Conservation (phyloP, 306 rosid species). For the Corylus avellana region DNA sequence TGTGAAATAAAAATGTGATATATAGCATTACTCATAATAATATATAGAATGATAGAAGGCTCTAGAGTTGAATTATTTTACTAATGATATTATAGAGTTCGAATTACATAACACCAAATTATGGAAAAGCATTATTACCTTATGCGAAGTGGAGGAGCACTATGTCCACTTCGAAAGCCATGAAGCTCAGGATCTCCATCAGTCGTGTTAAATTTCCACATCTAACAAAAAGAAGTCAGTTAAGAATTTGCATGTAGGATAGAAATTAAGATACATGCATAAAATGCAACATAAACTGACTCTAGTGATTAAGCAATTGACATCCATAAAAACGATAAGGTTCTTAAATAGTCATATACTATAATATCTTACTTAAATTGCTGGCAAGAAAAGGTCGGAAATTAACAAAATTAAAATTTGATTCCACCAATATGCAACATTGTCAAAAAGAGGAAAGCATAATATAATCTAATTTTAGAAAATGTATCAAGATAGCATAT, state of each 20-base stretch:
- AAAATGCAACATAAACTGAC: conserved; percentile 7
- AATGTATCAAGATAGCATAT: not conserved
- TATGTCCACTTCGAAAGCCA: conserved; percentile 89
- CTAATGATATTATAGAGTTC: not conserved
- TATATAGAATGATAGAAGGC: not conserved
- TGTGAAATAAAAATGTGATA: too few species aligned
- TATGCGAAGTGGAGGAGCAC: conserved; percentile 95
- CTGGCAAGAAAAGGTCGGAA: not conserved
- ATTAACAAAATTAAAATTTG: not conserved
- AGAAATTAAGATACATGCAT: not conserved
- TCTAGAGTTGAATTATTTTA: not conserved
- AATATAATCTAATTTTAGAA: not conserved
- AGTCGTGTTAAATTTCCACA: conserved; percentile 95
- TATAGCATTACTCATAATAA: too few species aligned
- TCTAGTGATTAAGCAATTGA: not conserved
- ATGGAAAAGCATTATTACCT: conserved; percentile 53
- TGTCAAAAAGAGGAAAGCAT: not conserved
- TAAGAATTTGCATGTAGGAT: conserved; percentile 1
- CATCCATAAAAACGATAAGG: not conserved
- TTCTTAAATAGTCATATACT: not conserved
- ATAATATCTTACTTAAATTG: not conserved
- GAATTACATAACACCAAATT: conserved; percentile 20
- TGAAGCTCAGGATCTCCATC: conserved; percentile 92
- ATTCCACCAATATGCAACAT: not conserved
- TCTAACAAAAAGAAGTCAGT: conserved; percentile 41